A percentile compares a stretch with the other conserved stretches of the same genome.
These are phyloP conservation scores for Diaporthe humulicola DNA, from an alignment of 2,329 filamentous ascomycete genomes.

Conservation along the genomic window DNA sequence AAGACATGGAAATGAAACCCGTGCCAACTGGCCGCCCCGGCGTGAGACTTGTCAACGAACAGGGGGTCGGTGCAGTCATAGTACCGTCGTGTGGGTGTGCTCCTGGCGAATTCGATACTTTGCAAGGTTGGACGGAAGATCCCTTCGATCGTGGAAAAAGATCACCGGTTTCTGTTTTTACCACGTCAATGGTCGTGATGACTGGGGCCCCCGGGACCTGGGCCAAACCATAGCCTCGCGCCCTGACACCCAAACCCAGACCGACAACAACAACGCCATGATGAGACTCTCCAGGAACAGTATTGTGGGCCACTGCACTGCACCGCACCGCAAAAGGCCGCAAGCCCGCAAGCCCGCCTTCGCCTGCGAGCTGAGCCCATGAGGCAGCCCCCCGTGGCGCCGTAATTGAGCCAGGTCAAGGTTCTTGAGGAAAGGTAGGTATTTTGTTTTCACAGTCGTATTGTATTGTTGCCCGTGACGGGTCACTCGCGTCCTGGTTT, in stretches of 20 bases:
- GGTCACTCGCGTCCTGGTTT: not conserved
- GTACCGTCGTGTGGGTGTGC: conserved; percentile 22
- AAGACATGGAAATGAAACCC: conserved; percentile 27
- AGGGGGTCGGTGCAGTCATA: conserved; percentile 37
- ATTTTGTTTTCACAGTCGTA: not conserved
- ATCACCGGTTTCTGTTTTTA: conserved; percentile 41
- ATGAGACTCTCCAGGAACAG: conserved; percentile 32
- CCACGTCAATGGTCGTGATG: conserved; percentile 36
- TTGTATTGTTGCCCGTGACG: conserved; percentile 3
- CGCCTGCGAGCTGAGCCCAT: conserved; percentile 30
- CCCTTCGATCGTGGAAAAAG: conserved; percentile 38
- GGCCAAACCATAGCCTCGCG: conserved; percentile 27
- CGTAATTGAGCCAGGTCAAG: conserved; percentile 8
- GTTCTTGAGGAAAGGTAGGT: not conserved
- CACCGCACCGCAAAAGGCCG: conserved; percentile 29
- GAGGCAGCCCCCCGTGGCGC: conserved; percentile 15
- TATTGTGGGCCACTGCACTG: conserved; percentile 36
- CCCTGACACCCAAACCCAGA: conserved; percentile 28
- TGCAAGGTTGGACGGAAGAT: conserved; percentile 29
- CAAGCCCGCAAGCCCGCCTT: conserved; percentile 24
- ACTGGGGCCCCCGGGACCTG: conserved; percentile 14
- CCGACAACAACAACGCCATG: conserved; percentile 27
- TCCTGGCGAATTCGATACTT: conserved; percentile 22
- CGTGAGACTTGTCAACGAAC: conserved; percentile 23
- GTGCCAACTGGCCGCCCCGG: conserved; percentile 20